Evolutionary conservation across 148 eudicot genomes (phyloP).

Genomic region (Rheum nobile): DNA sequence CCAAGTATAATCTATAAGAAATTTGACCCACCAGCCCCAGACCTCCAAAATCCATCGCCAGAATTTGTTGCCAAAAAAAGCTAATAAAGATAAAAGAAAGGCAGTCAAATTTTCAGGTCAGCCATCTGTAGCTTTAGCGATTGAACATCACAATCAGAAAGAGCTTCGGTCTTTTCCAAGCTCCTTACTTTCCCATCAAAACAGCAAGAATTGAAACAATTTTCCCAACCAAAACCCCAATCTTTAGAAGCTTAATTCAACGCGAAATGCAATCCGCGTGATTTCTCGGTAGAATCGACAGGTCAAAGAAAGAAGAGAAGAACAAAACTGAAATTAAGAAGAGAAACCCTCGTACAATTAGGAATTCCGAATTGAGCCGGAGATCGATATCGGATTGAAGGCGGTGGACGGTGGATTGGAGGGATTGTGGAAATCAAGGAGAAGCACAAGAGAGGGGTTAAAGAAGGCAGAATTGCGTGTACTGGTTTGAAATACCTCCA

Average conservation of each 20-base stretch:
- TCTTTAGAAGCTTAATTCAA: not conserved
- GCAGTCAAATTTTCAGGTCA: not conserved
- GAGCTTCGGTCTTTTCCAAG: not conserved
- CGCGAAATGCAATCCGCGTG: not conserved
- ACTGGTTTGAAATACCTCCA: not conserved
- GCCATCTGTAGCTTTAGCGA: constrained; percentile 1
- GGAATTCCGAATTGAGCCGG: not conserved
- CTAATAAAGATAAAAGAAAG: not conserved
- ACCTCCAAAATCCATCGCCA: not conserved
- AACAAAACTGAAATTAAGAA: not conserved
- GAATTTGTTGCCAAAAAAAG: not conserved
- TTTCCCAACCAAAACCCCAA: not conserved
- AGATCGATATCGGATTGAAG: not conserved
- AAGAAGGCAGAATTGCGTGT: not conserved
- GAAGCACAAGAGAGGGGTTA: not conserved
- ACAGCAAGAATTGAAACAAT: not conserved
- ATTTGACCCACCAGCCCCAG: not conserved
- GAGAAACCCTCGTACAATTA: not conserved
- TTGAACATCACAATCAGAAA: not conserved
- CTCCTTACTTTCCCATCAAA: not conserved
- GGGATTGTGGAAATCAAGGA: not conserved
- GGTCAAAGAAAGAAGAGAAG: not conserved
- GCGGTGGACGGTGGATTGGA: not conserved
- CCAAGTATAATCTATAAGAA: not conserved
- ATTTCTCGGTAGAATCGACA: not conserved